phyloP scores from a whole-genome alignment of 2,329 filamentous ascomycete species.

The Madurella mycetomatis region DNA sequence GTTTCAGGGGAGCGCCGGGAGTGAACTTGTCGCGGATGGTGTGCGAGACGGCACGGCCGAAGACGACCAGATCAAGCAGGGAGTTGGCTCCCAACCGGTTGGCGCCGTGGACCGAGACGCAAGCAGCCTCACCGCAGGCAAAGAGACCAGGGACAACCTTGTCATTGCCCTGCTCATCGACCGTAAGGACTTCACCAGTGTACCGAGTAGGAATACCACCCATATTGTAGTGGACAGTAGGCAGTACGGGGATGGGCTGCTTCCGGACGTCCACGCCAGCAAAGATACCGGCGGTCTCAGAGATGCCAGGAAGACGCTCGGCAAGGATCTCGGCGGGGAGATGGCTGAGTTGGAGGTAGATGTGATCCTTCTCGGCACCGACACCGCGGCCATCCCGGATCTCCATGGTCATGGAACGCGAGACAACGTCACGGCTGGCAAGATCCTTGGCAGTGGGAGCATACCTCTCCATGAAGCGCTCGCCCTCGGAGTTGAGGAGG shows the following conservation, averaged over 20 bases:
- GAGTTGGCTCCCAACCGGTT: slow-evolving; percentile 98
- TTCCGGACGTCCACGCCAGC: slow-evolving; percentile 94
- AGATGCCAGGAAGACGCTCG: slow-evolving; percentile 96
- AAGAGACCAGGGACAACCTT: slow-evolving; percentile 92
- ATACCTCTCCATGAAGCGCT: slow-evolving; percentile 99
- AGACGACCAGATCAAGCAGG: slow-evolving; percentile 93
- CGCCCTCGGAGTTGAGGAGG: slow-evolving; percentile 93
- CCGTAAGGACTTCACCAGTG: slow-evolving; percentile 89
- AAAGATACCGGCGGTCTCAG: slow-evolving; percentile 96
- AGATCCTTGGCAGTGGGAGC: slow-evolving; percentile 97
- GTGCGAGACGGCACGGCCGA: slow-evolving; percentile 95
- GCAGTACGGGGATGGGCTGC: slow-evolving; percentile 93
- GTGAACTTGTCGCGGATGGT: slow-evolving; percentile 93
- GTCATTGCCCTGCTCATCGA: slow-evolving; percentile 82
- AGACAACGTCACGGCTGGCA: slow-evolving; percentile 92
- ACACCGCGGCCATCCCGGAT: slow-evolving; percentile 97
- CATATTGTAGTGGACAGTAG: slow-evolving; percentile 99
- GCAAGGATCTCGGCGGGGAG: slow-evolving; percentile 86
- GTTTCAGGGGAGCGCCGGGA: slow-evolving; percentile 74
- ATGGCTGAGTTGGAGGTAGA: slow-evolving; percentile 96
- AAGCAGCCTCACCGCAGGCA: slow-evolving; percentile 94
- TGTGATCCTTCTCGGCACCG: slow-evolving; percentile 94
- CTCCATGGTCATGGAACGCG: slow-evolving; percentile 96
- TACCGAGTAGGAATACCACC: slow-evolving; percentile 97
- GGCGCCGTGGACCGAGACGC: slow-evolving; percentile 95